Base-by-base conservation (phyloP, 2,329 filamentous ascomycete species). In the Diaporthe sp. region DNA sequence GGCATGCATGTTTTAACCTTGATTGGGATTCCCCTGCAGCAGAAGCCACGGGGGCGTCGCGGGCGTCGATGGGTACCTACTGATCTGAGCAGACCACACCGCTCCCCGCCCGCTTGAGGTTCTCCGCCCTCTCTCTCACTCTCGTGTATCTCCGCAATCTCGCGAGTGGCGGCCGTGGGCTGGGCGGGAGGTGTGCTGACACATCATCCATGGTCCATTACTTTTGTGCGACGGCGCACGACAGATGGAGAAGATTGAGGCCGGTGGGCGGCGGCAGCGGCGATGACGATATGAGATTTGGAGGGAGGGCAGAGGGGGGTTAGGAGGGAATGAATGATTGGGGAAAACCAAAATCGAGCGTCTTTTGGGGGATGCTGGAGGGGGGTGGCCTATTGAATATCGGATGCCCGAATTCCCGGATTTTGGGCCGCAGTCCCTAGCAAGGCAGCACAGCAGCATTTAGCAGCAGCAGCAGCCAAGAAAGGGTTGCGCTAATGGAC, bases 151-250 rank as follows among this genome's bases (percentile, higher is more conserved):
- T 67, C 61, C 61, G 38, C 45, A 67, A 67, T 52, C 61, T 67
- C n/a, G 45, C 45, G 28, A 38, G 61, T 67, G 61, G 61, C 61
- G 61, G 40, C 61, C 42, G 58, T 30, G 61, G 13, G 30, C 25
- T 50, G 42, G 61, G 45, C 28, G 61, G 61, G 42, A 47, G 28
- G 42, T 38, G 28, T 13, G 61, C 61, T 67, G 42, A 67, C 61
- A 67, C 28, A 67, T 67, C 61, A 38, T 19, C 22, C 30, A n/a
- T 35, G 25, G 25, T 19, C 61, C 42, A 52, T 19, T 67, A 42
- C 38, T 52, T 52, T 52, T 55, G 55, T 70, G 57, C 72, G 47
- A 74, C 45, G 73, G 33, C n/a, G 60, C 60, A 74, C 69, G 50
- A 35, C 69, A 72, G 60, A 30, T 42, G 61, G 61, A 25, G 61